phyloP scores from a whole-genome alignment of 208 protist genomes.

The Crithidia bombi region DNA sequence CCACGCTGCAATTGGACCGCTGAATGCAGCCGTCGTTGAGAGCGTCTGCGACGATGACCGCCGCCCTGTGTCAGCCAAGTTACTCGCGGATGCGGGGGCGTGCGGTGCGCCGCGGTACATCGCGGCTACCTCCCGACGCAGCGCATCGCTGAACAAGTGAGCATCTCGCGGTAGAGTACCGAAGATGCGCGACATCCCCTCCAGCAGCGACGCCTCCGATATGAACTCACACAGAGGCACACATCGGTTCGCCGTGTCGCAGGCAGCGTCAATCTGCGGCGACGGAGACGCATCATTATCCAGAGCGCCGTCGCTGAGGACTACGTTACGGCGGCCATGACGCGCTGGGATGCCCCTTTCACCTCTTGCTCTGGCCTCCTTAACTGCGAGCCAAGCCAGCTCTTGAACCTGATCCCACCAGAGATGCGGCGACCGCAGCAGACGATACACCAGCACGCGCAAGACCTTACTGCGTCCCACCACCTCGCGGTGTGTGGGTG shows the following conservation, averaged over 20 bases:
- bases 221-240: neutral
- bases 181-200: conserved; percentile 33
- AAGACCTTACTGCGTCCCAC: conserved; percentile 48
- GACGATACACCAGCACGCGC: conserved; percentile 38
- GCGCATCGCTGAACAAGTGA: conserved; percentile 34
- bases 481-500: conserved; percentile 36
- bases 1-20: conserved; percentile 28
- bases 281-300: neutral
- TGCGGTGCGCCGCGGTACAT: conserved; percentile 6
- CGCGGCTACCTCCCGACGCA: neutral
- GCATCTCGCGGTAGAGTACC: conserved; percentile 12
- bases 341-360: neutral
- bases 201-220: conserved; percentile 2
- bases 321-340: neutral
- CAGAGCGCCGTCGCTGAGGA: neutral
- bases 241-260: neutral
- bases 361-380: neutral
- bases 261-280: neutral
- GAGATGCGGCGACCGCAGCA: conserved; percentile 25
- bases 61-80: neutral
- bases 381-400: conserved; percentile 28
- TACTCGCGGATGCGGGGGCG: neutral
- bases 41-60: neutral
- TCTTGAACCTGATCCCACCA: conserved; percentile 53
- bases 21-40: neutral